Evolutionary conservation across 495 filamentous ascomycete species (phyloP), one percentile per base, ranked within the genome.

Genomic region (Aspergillus baeticus): DNA sequence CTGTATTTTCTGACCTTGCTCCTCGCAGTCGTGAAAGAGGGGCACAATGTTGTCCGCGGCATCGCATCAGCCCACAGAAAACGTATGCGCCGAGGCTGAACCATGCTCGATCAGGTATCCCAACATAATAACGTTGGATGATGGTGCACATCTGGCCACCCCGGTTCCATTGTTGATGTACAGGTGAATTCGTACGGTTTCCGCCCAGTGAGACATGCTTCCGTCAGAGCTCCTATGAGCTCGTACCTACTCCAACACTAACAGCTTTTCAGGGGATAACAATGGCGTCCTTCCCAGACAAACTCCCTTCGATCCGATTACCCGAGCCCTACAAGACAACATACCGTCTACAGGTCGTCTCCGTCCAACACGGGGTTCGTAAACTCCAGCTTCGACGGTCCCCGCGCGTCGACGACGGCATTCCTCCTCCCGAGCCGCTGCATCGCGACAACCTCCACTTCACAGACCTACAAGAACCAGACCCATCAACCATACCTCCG

Each of bases 291-390:
- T 54, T 20, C 20, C 26, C 51, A 21, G 51, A 54, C 35, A 52
- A 52, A 44, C 48, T 66, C 0, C 63, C 63, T n/a, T 41, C 52
- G 36, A 49, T 66, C 29, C 60, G 63, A 11, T 51, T 66, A 8
- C 63, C 63, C 10, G 60, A 66, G 37, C 63, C 63, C 5, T 66
- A 63, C 47, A 66, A 61, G 26, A 66, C 63, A 7, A 58, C 57
- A 10, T 63, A 63, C 44, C 50, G 55, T 10, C 38, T 66, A 5
- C 54, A 66, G 5, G 55, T 63, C 11, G 38, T 61, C 15, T 58
- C 63, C 14, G 55, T 52, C 11, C 49, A 66, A 10, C 47, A 58
- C 18, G 50, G 55, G 5, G 10, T 60, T 8, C 57, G 60, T n/a
- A 51, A 54, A 13, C 60, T 66, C 33, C 60, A 66, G 36, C 57